These are phyloP conservation scores for Hypocrella siamensis DNA, from an alignment of 2,329 filamentous ascomycete genomes.

Conservation along the genomic window DNA sequence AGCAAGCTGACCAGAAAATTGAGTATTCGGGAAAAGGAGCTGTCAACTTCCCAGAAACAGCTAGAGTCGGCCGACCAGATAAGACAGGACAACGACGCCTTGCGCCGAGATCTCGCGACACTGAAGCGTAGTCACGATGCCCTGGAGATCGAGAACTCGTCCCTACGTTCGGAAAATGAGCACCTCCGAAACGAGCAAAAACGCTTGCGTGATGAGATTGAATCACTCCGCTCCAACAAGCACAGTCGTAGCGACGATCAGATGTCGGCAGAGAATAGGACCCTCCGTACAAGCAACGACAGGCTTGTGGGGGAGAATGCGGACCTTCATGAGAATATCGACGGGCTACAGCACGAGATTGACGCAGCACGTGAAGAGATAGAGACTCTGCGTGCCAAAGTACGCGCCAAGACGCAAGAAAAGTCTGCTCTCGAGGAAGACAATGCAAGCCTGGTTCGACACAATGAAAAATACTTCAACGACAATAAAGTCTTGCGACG, in stretches of 20 bases:
- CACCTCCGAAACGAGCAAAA: constrained; percentile 18
- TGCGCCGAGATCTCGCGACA: constrained; percentile 24
- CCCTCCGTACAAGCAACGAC: constrained; percentile 25
- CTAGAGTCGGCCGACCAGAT: constrained; percentile 24
- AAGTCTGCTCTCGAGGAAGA: constrained; percentile 31
- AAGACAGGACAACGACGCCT: constrained; percentile 20
- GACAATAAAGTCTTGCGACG: constrained; percentile 33
- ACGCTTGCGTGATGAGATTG: constrained; percentile 21
- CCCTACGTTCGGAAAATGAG: constrained; percentile 25
- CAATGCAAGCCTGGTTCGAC: constrained; percentile 34
- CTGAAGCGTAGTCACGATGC: constrained; percentile 21
- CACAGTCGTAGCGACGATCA: constrained; percentile 25
- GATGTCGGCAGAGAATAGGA: constrained; percentile 26
- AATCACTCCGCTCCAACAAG: constrained; percentile 24
- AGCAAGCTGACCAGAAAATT: constrained; percentile 30
- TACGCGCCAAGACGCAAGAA: constrained; percentile 24
- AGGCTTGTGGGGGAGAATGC: constrained; percentile 26
- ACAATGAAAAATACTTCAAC: constrained; percentile 38
- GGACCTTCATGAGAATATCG: constrained; percentile 25
- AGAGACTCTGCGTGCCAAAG: constrained; percentile 21
- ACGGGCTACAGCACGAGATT: constrained; percentile 24
- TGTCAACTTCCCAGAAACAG: constrained; percentile 25
- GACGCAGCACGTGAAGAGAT: constrained; percentile 23
- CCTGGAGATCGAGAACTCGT: constrained; percentile 23
- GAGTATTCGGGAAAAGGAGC: constrained; percentile 23